phyloP scores from a whole-genome alignment of 192 early-diverging fungal genomes.

The Rhizophagus prolifer region DNA sequence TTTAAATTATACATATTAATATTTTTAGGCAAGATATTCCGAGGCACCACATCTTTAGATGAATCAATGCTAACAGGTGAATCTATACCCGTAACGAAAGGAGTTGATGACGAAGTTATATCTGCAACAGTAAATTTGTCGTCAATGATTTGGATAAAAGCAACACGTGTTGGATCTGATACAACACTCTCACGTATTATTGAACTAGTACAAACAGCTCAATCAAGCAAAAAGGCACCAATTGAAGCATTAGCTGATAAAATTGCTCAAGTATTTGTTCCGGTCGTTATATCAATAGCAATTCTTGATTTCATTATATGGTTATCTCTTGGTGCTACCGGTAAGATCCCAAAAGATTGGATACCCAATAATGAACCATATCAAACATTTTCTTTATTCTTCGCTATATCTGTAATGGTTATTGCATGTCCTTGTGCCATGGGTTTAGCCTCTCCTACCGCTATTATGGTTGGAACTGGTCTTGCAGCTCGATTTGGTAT shows the following conservation, averaged over 20 bases:
- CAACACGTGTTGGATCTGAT: slow-evolving; percentile 58
- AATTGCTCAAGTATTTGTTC: slow-evolving; percentile 63
- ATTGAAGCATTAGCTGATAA: slow-evolving; percentile 66
- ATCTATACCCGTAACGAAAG: slow-evolving; percentile 64
- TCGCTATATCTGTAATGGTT: slow-evolving; percentile 62
- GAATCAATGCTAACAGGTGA: slow-evolving; percentile 86
- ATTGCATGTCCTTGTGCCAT: slow-evolving; percentile 75
- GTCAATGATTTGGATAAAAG: slow-evolving; percentile 60
- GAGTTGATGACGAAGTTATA: slow-evolving; percentile 42
- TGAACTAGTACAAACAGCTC: slow-evolving; percentile 64
- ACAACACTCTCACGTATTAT: slow-evolving; percentile 65
- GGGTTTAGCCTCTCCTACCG: slow-evolving; percentile 69
- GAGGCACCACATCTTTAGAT: slow-evolving; percentile 65
- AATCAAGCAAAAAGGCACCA: slow-evolving; percentile 59
- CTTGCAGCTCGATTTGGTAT: slow-evolving; percentile 64
- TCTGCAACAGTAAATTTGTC: slow-evolving; percentile 68
- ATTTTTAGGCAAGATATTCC: slow-evolving; percentile 36
- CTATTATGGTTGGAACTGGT: slow-evolving; percentile 74
- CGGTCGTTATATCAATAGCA: slow-evolving; percentile 57
- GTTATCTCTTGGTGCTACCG: slow-evolving; percentile 40
- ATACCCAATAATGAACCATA: slow-evolving; percentile 46
- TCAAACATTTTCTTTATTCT: slow-evolving; percentile 52
- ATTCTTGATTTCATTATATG: slow-evolving; percentile 59
- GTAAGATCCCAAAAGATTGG: slow-evolving; percentile 42
- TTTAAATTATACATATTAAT: neutral